Percentiles rank a stretch among this genome's conserved stretches.
Conservation (phyloP, 495 filamentous ascomycete genomes). For the Aspergillus nanangensis region DNA sequence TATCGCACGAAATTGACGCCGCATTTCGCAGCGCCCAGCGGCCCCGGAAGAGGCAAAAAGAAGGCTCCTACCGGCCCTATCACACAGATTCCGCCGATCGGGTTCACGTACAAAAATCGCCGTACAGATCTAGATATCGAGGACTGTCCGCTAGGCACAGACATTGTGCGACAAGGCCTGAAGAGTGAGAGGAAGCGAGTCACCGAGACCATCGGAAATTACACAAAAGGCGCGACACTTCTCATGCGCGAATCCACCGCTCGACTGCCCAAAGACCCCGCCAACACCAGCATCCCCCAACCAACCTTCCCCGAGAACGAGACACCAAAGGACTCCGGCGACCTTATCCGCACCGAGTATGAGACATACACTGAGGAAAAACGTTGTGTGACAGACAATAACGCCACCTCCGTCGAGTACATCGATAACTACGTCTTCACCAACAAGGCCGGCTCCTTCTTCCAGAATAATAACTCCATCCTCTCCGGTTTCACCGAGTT, state of each 20-base stretch:
- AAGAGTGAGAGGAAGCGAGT: conserved; percentile 69
- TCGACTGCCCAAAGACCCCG: conserved; percentile 53
- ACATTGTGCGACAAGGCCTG: conserved; percentile 72
- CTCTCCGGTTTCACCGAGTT: conserved; percentile 85
- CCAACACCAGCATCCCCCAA: conserved; percentile 7
- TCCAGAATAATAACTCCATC: conserved; percentile 99
- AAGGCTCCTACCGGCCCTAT: conserved; percentile 25
- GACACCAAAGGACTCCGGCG: conserved; percentile 26
- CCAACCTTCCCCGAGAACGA: conserved; percentile 10
- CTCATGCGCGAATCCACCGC: conserved; percentile 81
- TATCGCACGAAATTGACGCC: conserved; percentile 97
- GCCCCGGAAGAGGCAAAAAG: conserved; percentile 35
- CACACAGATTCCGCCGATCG: conserved; percentile 68
- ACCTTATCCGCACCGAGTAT: conserved; percentile 29
- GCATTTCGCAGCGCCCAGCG: conserved; percentile 75
- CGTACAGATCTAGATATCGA: conserved; percentile 83
- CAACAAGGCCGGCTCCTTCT: conserved; percentile 90
- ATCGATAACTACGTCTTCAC: conserved; percentile 79
- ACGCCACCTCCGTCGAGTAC: conserved; percentile 77
- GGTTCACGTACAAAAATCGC: conserved; percentile 80
- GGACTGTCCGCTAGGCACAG: conserved; percentile 93
- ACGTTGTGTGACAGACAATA: conserved; percentile 79
- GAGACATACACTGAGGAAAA: conserved; percentile 67
- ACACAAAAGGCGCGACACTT: conserved; percentile 79
- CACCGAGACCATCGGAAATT: conserved; percentile 61